phyloP scores from a whole-genome alignment of 2,329 filamentous ascomycete species.

The Tetracladium maxilliforme region DNA sequence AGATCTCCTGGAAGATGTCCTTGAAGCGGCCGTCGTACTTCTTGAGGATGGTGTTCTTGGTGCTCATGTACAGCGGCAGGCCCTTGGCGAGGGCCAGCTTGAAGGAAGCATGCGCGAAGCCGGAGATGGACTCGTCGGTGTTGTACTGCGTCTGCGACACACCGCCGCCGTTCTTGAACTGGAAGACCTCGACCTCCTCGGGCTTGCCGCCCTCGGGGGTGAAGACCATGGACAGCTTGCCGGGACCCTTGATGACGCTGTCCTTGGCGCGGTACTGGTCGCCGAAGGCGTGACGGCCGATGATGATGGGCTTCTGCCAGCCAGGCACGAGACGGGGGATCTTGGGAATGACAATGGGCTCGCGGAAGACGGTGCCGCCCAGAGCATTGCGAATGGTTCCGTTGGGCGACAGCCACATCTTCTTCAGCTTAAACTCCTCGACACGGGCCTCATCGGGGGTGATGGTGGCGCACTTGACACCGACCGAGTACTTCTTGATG shows the following conservation, averaged over 20 bases:
- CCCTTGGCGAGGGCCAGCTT: slow-evolving; percentile 82
- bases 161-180: slow-evolving; percentile 76
- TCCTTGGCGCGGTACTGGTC: slow-evolving; percentile 98
- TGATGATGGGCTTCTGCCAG: slow-evolving; percentile 99
- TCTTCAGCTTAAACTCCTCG: slow-evolving; percentile 96
- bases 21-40: slow-evolving; percentile 98
- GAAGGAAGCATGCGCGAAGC: slow-evolving; percentile 93
- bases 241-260: slow-evolving; percentile 64
- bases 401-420: slow-evolving; percentile 99
- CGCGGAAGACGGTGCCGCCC: slow-evolving; percentile 95
- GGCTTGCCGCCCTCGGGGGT: slow-evolving; percentile 73
- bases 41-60: slow-evolving; percentile 99
- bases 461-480: slow-evolving; percentile 98
- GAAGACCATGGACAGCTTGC: slow-evolving; percentile 89
- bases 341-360: slow-evolving; percentile 90
- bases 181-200: slow-evolving; percentile 76
- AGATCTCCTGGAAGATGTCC: slow-evolving; percentile 98
- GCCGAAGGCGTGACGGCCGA: slow-evolving; percentile 94
- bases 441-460: slow-evolving; percentile 94
- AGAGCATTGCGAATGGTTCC: slow-evolving; percentile 66
- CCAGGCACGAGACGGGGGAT: slow-evolving; percentile 89
- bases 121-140: slow-evolving; percentile 86
- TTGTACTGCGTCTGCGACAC: slow-evolving; percentile 97
- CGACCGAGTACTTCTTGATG: slow-evolving; percentile 97
- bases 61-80: slow-evolving; percentile 97